Percentiles rank a stretch among this genome's conserved stretches.
Conservation (phyloP, 2,329 filamentous ascomycete genomes). For the Cryphonectria parasitica region DNA sequence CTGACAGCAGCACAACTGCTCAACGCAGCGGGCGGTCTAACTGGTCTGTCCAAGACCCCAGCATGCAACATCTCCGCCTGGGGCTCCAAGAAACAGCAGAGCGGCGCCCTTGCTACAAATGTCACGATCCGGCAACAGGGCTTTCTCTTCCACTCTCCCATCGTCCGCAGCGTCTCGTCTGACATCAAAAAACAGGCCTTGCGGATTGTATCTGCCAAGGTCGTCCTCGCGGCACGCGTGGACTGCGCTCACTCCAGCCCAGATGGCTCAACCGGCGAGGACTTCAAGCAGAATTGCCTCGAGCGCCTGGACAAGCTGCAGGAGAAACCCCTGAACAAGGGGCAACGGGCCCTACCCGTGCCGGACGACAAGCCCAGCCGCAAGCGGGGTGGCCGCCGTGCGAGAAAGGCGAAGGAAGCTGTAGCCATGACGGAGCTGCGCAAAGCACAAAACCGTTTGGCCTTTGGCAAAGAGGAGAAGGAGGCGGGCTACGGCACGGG, state of each 20-base stretch:
- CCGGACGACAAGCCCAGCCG: constrained; percentile 94
- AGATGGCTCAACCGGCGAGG: constrained; percentile 81
- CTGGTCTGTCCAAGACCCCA: constrained; percentile 87
- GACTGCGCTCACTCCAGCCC: constrained; percentile 82
- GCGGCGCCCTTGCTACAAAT: constrained; percentile 84
- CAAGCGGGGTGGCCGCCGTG: constrained; percentile 88
- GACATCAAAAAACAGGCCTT: constrained; percentile 93
- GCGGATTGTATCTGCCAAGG: constrained; percentile 91
- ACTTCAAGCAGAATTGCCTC: constrained; percentile 80
- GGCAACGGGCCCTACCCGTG: constrained; percentile 81
- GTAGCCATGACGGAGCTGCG: constrained; percentile 95
- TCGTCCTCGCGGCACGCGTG: constrained; percentile 89
- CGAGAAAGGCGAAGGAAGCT: constrained; percentile 93
- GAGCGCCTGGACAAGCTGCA: constrained; percentile 90
- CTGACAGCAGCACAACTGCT: constrained; percentile 95
- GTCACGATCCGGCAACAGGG: constrained; percentile 89
- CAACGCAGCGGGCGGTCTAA: constrained; percentile 88
- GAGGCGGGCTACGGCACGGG: constrained; percentile 90
- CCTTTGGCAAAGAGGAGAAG: constrained; percentile 92
- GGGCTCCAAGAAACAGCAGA: constrained; percentile 84
- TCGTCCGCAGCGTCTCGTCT: constrained; percentile 81
- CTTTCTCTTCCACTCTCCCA: constrained; percentile 88
- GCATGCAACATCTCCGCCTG: constrained; percentile 91
- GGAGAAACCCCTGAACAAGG: constrained; percentile 88
- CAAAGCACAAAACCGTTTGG: constrained; percentile 95